Evolutionary conservation across 768 basidiomycete genomes (phyloP).

Genomic region (Boletellus emodensis): DNA sequence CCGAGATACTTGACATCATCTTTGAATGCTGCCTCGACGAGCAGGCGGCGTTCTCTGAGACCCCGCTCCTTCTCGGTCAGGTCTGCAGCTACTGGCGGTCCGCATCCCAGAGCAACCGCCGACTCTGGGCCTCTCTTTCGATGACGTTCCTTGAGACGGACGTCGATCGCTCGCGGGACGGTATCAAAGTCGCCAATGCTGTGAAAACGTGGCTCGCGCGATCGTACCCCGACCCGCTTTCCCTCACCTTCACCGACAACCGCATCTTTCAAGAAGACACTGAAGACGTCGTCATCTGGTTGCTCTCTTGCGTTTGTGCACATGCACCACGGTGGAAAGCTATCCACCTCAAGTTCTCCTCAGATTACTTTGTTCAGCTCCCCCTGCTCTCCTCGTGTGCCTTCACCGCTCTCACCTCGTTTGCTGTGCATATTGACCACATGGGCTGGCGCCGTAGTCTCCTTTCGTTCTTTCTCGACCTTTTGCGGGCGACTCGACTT

Average conservation of each 20-base stretch:
- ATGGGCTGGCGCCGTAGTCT: conserved; percentile 26
- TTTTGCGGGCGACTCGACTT: conserved; percentile 14
- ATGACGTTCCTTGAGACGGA: conserved; percentile 21
- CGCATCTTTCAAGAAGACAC: conserved; percentile 26
- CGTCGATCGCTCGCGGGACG: conserved; percentile 19
- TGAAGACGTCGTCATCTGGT: conserved; percentile 15
- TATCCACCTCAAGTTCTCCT: conserved; percentile 26
- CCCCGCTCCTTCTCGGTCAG: conserved; percentile 24
- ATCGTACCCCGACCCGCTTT: conserved; percentile 20
- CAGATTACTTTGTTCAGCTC: conserved; percentile 23
- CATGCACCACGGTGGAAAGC: conserved; percentile 24
- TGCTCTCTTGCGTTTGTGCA: conserved; percentile 16
- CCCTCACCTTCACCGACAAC: conserved; percentile 24
- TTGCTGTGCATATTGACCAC: conserved; percentile 25
- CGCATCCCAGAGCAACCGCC: conserved; percentile 12
- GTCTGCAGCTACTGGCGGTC: conserved; percentile 28
- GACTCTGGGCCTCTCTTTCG: conserved; percentile 26
- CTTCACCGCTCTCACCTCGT: conserved; percentile 20
- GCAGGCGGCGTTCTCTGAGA: conserved; percentile 1
- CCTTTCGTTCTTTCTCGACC: conserved; percentile 20
- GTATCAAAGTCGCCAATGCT: conserved; percentile 7
- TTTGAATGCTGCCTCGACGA: conserved; percentile 21
- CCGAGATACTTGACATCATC: conserved; percentile 38
- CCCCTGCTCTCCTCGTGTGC: conserved; percentile 16
- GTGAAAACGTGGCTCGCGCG: conserved; percentile 23